Conservation (phyloP, 2,329 filamentous ascomycete species). For the Mycogone perniciosa region DNA sequence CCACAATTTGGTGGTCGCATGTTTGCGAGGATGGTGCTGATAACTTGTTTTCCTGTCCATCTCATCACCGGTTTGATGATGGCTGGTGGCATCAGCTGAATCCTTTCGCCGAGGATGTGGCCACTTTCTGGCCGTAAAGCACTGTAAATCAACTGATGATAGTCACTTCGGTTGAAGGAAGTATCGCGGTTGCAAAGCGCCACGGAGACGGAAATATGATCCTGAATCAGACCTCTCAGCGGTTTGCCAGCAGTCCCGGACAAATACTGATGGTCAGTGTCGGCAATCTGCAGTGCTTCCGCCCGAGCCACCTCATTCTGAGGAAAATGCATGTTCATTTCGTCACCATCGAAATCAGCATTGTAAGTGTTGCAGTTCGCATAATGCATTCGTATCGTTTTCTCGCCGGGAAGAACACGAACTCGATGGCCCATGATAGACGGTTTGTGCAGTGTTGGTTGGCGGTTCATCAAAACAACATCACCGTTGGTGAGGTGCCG, state of each 20-base stretch:
- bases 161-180: conserved; percentile 81
- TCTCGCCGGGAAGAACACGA: conserved; percentile 85
- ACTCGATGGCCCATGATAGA: conserved; percentile 98
- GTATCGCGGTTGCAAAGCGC: conserved; percentile 86
- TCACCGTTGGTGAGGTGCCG: conserved; percentile 94
- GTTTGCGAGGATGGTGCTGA: conserved; percentile 89
- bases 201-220: conserved; percentile 93
- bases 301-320: conserved; percentile 93
- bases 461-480: conserved; percentile 96
- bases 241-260: conserved; percentile 92
- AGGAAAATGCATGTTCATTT: conserved; percentile 99
- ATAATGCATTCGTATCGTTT: conserved; percentile 99
- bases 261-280: conserved; percentile 95
- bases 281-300: conserved; percentile 87
- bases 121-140: conserved; percentile 85
- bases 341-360: conserved; percentile 97
- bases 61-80: conserved; percentile 72
- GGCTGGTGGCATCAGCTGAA: conserved; percentile 74
- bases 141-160: conserved; percentile 89
- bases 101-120: conserved; percentile 75
- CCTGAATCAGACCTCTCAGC: conserved; percentile 91
- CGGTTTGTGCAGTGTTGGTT: conserved; percentile 95
- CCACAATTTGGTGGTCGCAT: conserved; percentile 72
- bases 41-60: conserved; percentile 96
- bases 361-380: conserved; percentile 99